Evolutionary conservation across 306 rosid genomes (phyloP).

Genomic region (Fragaria nilgerrensis): DNA sequence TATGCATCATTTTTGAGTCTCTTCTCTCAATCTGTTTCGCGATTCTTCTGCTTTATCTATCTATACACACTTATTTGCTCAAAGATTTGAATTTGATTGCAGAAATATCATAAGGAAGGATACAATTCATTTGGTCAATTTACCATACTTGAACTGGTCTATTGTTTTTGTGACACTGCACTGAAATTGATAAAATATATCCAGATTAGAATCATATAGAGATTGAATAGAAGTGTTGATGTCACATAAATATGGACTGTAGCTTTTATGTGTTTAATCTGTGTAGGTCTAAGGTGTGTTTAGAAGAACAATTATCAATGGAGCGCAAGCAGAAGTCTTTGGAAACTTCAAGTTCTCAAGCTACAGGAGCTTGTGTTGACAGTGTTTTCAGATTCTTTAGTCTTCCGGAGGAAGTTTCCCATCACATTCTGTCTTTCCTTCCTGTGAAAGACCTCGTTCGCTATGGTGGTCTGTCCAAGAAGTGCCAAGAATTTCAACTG

Average conservation of each 20-base stretch:
- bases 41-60: background rate
- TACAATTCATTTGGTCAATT: no score
- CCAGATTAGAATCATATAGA: no score
- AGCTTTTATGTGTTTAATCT: background rate
- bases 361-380: background rate
- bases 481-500: background rate
- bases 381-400: background rate
- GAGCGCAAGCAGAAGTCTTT: background rate
- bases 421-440: conserved; percentile 2
- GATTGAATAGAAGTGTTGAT: background rate
- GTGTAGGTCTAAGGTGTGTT: background rate
- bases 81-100: no score
- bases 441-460: conserved; percentile 3
- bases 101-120: no score
- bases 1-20: background rate
- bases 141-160: no score
- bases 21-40: background rate
- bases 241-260: background rate
- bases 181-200: no score
- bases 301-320: background rate
- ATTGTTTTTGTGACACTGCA: no score
- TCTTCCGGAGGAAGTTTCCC: conserved; percentile 3
- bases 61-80: no score
- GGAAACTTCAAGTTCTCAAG: conserved; percentile 1
- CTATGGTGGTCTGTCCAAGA: conserved; percentile 1